Evolutionary conservation across 73 alveolate genomes (phyloP).

Genomic region (Paramecium tetraurelia): DNA sequence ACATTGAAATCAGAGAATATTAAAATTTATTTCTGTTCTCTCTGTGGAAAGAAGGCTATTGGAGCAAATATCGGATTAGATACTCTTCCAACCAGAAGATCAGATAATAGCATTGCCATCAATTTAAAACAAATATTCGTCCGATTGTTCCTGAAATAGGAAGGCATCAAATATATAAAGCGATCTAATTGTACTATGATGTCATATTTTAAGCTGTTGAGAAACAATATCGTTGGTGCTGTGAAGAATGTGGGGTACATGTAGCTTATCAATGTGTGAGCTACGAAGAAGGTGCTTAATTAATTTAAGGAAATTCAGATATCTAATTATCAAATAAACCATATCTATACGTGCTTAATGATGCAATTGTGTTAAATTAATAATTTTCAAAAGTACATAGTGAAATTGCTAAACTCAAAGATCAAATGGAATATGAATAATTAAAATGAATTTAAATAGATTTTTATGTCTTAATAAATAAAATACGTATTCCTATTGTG

Average conservation of each 20-base stretch:
- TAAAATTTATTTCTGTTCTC: slow-evolving; percentile 18
- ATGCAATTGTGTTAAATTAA: slow-evolving; percentile 33
- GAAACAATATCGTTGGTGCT: slow-evolving; percentile 37
- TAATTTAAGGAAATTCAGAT: neutral
- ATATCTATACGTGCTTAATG: slow-evolving; percentile 3
- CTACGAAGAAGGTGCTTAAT: neutral
- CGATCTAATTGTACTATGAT: neutral
- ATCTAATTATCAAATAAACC: slow-evolving; percentile 13
- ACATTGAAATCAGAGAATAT: slow-evolving; percentile 1
- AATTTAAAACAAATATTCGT: slow-evolving; percentile 4
- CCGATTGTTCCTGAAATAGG: neutral
- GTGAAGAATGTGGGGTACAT: slow-evolving; percentile 42
- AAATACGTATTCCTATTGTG: neutral
- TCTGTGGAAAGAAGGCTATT: neutral
- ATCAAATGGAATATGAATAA: slow-evolving; percentile 40
- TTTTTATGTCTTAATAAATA: neutral
- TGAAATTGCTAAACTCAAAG: slow-evolving; percentile 29
- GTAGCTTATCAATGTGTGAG: slow-evolving; percentile 23
- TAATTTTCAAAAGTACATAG: slow-evolving; percentile 28
- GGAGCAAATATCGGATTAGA: slow-evolving; percentile 22
- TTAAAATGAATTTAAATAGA: neutral
- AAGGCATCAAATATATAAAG: neutral
- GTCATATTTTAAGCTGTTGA: neutral
- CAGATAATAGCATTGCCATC: slow-evolving; percentile 40
- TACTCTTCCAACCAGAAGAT: neutral